Evolutionary conservation across 2,329 filamentous ascomycete species (phyloP), one percentile per base, ranked within the genome.

Genomic region (Xylariaceae sp.): DNA sequence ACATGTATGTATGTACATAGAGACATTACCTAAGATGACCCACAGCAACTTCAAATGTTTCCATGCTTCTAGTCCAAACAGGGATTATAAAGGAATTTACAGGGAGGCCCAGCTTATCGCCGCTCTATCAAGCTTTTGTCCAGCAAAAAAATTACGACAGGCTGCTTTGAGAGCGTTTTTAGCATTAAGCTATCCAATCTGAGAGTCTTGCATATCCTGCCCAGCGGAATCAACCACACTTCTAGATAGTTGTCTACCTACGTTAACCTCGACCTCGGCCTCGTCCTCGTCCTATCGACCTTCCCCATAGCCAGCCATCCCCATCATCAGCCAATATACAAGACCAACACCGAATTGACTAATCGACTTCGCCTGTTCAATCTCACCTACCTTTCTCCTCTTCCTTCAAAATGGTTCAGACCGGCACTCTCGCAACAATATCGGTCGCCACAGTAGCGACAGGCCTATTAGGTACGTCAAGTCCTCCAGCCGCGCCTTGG

Each of bases 391-490:
- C 17, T 23, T 48, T 19, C 28, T 24, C 8, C 37, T 39, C 21
- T 21, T 16, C 36, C 40, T 53, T 54, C 69, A 74, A 63, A 52
- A 78, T 78, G 75, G 74, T 82, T 62, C 79, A 82, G 72, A 75
- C 79, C 61, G 79, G 76, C 62, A 84, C 79, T 64, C 71, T 87
- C 71, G 80, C 84, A 73, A 85, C 84, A 72, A 82, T 84, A 72
- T 83, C 83, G 55, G 80, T 85, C 70, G 84, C 84, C 69, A 85
- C 83, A 46, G 75, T 83, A 64, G 84, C 84, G 55, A 84, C 84
- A 49, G 84, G 83, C 63, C 62, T 87, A 52, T 69, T 87, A 67
- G 85, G 86, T 88, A 80, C 70, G 75, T 75, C 45, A n/a, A n/a
- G 28, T 36, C 4, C 46, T 29, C 33, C 49, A 39, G 21, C 21